These are phyloP conservation scores for Fusarium equiseti DNA, from an alignment of 2,329 filamentous ascomycete species.

Conservation along the genomic window DNA sequence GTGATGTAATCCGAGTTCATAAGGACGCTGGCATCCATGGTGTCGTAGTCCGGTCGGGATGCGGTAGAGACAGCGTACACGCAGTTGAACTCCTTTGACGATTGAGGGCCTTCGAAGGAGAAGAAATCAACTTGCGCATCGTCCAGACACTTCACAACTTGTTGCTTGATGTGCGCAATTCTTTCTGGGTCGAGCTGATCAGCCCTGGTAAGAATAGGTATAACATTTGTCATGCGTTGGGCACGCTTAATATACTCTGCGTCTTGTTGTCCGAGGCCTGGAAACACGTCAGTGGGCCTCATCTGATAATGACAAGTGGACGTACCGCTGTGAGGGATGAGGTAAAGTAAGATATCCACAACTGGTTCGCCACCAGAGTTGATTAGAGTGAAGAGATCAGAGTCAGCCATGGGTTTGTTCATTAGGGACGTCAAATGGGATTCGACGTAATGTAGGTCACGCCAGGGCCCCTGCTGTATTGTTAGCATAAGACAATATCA, in stretches of 20 bases:
- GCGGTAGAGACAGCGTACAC: constrained; percentile 85
- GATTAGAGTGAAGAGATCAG: constrained; percentile 80
- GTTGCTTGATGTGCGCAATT: constrained; percentile 69
- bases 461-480: constrained; percentile 67
- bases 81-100: constrained; percentile 51
- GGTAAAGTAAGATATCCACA: constrained; percentile 87
- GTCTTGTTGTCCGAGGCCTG: constrained; percentile 61
- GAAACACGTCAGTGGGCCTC: constrained; percentile 27
- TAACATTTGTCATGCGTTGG: constrained; percentile 81
- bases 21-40: constrained; percentile 91
- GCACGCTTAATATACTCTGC: constrained; percentile 78
- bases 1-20: constrained; percentile 94
- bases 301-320: background rate
- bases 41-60: constrained; percentile 77
- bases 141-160: constrained; percentile 67
- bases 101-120: constrained; percentile 65
- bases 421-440: constrained; percentile 50
- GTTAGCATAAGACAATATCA: constrained; percentile 48
- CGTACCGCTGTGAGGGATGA: constrained; percentile 76
- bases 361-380: constrained; percentile 85
- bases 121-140: constrained; percentile 73
- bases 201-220: constrained; percentile 82
- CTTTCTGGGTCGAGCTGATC: constrained; percentile 75
- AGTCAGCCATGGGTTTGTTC: constrained; percentile 71
- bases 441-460: constrained; percentile 79